These are phyloP conservation scores for Hypoxylon cercidicola DNA, from an alignment of 495 filamentous ascomycete species.

Conservation along the genomic window DNA sequence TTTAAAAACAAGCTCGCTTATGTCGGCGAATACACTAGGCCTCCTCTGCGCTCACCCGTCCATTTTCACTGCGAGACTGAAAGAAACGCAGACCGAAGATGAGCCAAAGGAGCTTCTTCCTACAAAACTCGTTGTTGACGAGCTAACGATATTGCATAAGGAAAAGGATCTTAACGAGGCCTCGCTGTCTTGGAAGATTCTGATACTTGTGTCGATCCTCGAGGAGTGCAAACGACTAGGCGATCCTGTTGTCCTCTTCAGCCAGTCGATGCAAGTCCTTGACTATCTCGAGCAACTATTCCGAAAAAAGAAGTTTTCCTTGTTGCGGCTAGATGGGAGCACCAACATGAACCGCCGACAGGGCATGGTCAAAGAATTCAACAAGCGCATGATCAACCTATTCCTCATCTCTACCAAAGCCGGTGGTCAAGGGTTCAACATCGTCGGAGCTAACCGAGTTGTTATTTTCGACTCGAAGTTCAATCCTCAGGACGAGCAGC, in stretches of 20 bases:
- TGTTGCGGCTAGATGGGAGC: conserved; percentile 72
- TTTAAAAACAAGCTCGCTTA: conserved; percentile 58
- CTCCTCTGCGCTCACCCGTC: conserved; percentile 81
- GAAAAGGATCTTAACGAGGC: conserved; percentile 44
- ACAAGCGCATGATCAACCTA: conserved; percentile 59
- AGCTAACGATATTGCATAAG: conserved; percentile 43
- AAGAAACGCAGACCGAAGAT: conserved; percentile 10
- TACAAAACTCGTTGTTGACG: conserved; percentile 45
- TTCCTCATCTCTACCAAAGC: conserved; percentile 86
- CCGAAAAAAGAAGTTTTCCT: conserved; percentile 52
- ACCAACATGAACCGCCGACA: conserved; percentile 67
- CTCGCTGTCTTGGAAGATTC: conserved; percentile 70
- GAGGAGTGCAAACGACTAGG: conserved; percentile 64
- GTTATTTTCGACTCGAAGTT: conserved; percentile 87
- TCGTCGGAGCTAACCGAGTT: conserved; percentile 85
- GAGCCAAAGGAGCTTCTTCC: conserved; percentile 43
- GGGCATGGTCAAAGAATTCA: conserved; percentile 71
- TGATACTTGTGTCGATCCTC: conserved; percentile 73
- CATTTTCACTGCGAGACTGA: conserved; percentile 68
- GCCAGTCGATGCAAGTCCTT: conserved; percentile 74
- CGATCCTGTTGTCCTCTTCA: conserved; percentile 86
- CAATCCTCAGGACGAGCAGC: conserved; percentile 84
- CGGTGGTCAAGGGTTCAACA: conserved; percentile 85
- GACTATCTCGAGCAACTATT: conserved; percentile 72
- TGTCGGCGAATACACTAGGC: conserved; percentile 59